Conservation (phyloP, 2,329 filamentous ascomycete genomes). For the Ceratocystiopsis minuta region DNA sequence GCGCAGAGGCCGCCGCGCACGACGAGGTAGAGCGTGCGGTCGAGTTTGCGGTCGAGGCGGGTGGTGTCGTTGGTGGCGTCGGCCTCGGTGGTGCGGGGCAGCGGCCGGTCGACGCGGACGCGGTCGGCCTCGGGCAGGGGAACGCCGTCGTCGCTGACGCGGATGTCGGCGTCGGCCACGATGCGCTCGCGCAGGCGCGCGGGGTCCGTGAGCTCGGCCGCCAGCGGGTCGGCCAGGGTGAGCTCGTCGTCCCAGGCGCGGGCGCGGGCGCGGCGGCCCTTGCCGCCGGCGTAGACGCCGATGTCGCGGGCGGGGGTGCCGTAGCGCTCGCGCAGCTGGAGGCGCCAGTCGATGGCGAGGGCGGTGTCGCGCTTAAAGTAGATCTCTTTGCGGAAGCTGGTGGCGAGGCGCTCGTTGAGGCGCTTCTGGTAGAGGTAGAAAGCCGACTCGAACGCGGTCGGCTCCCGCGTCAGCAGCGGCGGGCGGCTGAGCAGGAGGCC, state of each 20-base stretch:
- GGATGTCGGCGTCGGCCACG: conserved; percentile 54
- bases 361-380: conserved; percentile 90
- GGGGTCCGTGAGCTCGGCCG: conserved; percentile 25
- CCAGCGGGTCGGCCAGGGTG: conserved; percentile 51
- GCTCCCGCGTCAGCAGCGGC: conserved; percentile 67
- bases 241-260: conserved; percentile 86
- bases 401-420: conserved; percentile 75
- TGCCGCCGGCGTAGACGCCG: conserved; percentile 50
- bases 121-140: conserved; percentile 38
- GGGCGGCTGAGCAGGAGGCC: conserved; percentile 77
- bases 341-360: conserved; percentile 72
- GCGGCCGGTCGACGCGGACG: conserved; percentile 51
- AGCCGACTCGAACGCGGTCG: conserved; percentile 76
- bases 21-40: conserved; percentile 67
- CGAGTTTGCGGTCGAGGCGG: conserved; percentile 60
- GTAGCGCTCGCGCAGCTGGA: conserved; percentile 58
- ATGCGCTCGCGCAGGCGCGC: conserved; percentile 49
- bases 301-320: conserved; percentile 68
- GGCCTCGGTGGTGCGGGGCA: conserved; percentile 52
- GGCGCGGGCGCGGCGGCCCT: conserved; percentile 16
- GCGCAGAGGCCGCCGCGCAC: conserved; percentile 36
- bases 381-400: conserved; percentile 78
- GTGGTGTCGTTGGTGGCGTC: conserved; percentile 56
- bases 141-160: conserved; percentile 43
- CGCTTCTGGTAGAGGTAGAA: conserved; percentile 97